Evolutionary conservation across 768 basidiomycete genomes (phyloP), one percentile per base, ranked within the genome.

Genomic region (Podaxis sp.): DNA sequence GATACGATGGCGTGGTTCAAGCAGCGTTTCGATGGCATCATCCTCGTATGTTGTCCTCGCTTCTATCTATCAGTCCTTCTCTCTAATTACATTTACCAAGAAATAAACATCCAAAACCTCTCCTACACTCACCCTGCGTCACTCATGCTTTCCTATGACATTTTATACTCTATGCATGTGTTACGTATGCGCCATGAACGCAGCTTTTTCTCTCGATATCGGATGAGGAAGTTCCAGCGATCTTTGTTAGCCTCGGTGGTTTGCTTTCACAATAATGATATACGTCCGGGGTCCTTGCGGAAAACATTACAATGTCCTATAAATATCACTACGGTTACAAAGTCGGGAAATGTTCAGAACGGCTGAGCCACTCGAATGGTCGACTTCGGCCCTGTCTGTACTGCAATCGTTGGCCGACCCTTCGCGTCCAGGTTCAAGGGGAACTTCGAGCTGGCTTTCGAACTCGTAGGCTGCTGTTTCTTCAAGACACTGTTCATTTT

Each of bases 1-100:
- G 95, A 98, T 72, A 94, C 94, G 66, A 89, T 94, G 90, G 80
- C 89, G 67, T 99, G 96, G 96, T 99, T 96, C 94, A 99, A 98
- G 87, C 93, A 95, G 81, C 86, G 96, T 72, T 98, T 96, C 84
- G 95, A 98, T 76, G 95, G 95, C 81, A 95, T 96, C 77, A 95
- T 98, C 80, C 79, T 93, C 76, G 92, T 94, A 72, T 68, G 90
- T 81, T 42, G 26, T 12, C 60, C 57, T 55, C 15, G 19, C 26
- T 30, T 39, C 65, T 36, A 64, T 46, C 8, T 44, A 54, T 28
- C 40, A 57, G 13, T 49, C 19, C 19, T 30, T 30, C 30, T 38
- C 24, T 58, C 54, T 64, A 39, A 67, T 54, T 44, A 55, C 63
- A 66, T 52, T 26, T 66, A 19, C 30, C 61, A 78, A 33, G 75